Conservation (phyloP, 78 protist species). For the Protostelium mycophagum region DNA sequence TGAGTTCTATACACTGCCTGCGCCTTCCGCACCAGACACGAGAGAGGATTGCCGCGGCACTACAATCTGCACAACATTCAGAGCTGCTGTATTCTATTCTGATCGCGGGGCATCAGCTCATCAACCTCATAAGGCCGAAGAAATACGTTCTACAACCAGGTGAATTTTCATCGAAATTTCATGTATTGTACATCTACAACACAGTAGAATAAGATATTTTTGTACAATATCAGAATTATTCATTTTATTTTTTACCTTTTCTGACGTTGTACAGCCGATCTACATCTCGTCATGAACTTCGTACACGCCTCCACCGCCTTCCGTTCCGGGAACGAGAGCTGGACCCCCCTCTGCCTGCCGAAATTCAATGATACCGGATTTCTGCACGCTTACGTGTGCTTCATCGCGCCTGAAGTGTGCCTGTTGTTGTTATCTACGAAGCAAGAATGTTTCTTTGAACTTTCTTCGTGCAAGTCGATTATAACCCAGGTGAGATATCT, state of each 20-base stretch:
- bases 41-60: not conserved
- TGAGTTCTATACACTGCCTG: not conserved
- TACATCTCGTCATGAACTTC: conserved; percentile 45
- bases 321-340: conserved; percentile 43
- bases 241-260: not conserved
- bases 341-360: conserved; percentile 66
- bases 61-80: not conserved
- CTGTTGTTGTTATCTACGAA: conserved; percentile 46
- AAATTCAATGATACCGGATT: conserved; percentile 41
- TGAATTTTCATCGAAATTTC: not conserved
- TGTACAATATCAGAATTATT: not conserved
- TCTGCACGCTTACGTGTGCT: conserved; percentile 56
- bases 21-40: not conserved
- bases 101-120: conserved; percentile 36
- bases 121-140: conserved; percentile 47
- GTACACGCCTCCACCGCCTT: conserved; percentile 38
- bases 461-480: conserved; percentile 21
- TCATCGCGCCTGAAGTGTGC: conserved; percentile 46
- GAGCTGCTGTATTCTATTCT: not conserved
- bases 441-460: conserved; percentile 38
- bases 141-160: conserved; percentile 39
- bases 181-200: not conserved
- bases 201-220: no score
- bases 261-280: conserved; percentile 6
- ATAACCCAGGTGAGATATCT: conserved; percentile 12